These are phyloP conservation scores for Aureobasidium lini DNA, from an alignment of 2,329 filamentous ascomycete genomes.

Conservation along the genomic window DNA sequence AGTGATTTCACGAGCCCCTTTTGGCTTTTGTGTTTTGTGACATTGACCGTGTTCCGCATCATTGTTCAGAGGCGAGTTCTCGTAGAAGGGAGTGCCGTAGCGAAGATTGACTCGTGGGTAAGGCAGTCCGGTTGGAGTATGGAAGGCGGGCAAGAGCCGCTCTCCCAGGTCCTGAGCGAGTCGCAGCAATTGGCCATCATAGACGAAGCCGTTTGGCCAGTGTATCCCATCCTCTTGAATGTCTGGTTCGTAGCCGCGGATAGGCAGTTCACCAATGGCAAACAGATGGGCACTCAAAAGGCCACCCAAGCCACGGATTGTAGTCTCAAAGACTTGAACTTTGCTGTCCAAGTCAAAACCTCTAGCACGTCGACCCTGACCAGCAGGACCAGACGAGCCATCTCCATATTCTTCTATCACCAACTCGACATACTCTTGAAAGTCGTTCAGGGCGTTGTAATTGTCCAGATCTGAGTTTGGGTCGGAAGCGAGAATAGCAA, in stretches of 20 bases:
- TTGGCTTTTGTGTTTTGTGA: constrained; percentile 32
- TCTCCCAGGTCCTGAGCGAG: constrained; percentile 79
- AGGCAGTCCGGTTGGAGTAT: constrained; percentile 81
- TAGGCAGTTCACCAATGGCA: constrained; percentile 82
- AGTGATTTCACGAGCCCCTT: constrained; percentile 62
- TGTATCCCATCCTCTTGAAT: constrained; percentile 41
- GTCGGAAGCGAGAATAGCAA: constrained; percentile 82
- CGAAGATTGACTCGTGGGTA: constrained; percentile 92
- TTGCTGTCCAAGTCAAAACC: constrained; percentile 97
- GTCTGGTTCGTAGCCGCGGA: constrained; percentile 63
- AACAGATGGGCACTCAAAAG: constrained; percentile 90
- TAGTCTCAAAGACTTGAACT: constrained; percentile 97
- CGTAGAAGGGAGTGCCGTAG: constrained; percentile 85
- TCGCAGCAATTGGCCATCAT: constrained; percentile 84
- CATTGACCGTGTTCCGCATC: constrained; percentile 44
- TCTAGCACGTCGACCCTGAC: constrained; percentile 62
- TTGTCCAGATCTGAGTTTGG: constrained; percentile 48
- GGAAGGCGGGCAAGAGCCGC: constrained; percentile 83
- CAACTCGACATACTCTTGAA: constrained; percentile 70
- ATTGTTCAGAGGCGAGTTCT: constrained; percentile 71
- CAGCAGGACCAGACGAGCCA: constrained; percentile 60
- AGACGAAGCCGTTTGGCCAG: constrained; percentile 67
- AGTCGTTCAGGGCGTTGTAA: constrained; percentile 49
- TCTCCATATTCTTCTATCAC: constrained; percentile 83
- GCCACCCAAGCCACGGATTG: constrained; percentile 86